Percentiles rank a stretch among this genome's conserved stretches.
phyloP scores from a whole-genome alignment of 2,329 filamentous ascomycete species.

The Sporothrix inflata region DNA sequence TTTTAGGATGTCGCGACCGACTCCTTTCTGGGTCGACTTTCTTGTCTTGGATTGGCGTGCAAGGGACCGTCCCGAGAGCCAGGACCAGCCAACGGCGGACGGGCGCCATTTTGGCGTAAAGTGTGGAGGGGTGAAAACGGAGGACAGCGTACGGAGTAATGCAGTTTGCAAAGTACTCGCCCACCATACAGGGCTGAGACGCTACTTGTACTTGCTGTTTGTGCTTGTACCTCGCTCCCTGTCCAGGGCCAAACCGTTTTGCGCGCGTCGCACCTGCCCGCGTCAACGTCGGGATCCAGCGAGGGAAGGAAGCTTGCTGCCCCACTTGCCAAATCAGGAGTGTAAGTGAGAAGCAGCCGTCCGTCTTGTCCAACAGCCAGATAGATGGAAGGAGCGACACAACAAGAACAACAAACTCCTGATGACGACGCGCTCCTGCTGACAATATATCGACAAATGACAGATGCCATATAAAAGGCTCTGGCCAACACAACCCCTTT shows the following conservation, averaged over 20 bases:
- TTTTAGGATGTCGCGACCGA: neutral
- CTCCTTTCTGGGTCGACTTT: constrained; percentile 4
- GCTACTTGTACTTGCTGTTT: neutral
- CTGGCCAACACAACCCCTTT: neutral
- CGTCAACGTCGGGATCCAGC: neutral
- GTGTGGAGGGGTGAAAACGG: constrained; percentile 15
- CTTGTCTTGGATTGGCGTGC: constrained; percentile 24
- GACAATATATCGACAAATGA: neutral
- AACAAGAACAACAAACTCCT: neutral
- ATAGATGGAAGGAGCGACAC: neutral
- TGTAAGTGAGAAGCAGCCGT: constrained; percentile 15
- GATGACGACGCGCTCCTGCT: neutral
- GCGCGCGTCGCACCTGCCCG: constrained; percentile 15
- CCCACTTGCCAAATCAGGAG: constrained; percentile 24
- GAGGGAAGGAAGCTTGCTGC: constrained; percentile 1
- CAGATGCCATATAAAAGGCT: neutral
- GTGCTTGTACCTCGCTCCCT: neutral
- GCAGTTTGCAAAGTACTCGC: neutral
- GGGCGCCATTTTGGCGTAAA: constrained; percentile 16
- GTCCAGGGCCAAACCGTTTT: constrained; percentile 1
- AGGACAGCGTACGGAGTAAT: too few relatives aligned
- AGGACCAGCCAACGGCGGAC: neutral
- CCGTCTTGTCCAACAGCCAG: neutral
- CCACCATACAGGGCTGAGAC: constrained; percentile 18
- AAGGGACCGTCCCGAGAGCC: constrained; percentile 23